phyloP scores from a whole-genome alignment of 2,329 filamentous ascomycete species.

The Alternaria burnsii region DNA sequence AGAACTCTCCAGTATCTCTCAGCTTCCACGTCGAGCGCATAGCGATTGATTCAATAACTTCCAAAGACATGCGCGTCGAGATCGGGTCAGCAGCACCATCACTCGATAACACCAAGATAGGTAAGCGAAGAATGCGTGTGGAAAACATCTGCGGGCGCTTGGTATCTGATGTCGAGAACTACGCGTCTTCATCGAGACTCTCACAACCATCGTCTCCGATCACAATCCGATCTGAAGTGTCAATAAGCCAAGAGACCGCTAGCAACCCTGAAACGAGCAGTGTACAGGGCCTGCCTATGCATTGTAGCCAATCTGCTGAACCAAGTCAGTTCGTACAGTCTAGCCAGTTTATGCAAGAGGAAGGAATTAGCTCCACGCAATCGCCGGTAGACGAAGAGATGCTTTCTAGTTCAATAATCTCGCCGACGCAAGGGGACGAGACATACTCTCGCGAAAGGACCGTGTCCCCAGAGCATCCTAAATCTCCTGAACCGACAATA shows the following conservation, averaged over 20 bases:
- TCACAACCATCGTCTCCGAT: slow-evolving; percentile 68
- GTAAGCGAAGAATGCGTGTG: slow-evolving; percentile 72
- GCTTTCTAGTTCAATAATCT: slow-evolving; percentile 2
- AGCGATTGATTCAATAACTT: slow-evolving; percentile 69
- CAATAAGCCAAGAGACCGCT: slow-evolving; percentile 25
- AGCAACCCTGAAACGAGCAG: slow-evolving; percentile 32
- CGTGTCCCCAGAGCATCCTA: slow-evolving; percentile 3
- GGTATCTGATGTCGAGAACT: slow-evolving; percentile 73
- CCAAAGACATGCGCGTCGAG: slow-evolving; percentile 37
- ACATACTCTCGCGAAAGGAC: slow-evolving; percentile 6
- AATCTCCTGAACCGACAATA: slow-evolving; percentile 12
- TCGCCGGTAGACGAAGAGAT: slow-evolving; percentile 1
- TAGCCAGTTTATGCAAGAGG: slow-evolving; percentile 1
- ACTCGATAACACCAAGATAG: slow-evolving; percentile 60
- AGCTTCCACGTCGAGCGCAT: slow-evolving; percentile 71
- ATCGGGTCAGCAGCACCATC: slow-evolving; percentile 22
- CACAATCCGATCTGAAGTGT: slow-evolving; percentile 56
- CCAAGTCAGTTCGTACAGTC: not conserved
- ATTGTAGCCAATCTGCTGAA: not conserved
- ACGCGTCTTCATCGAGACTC: slow-evolving; percentile 67
- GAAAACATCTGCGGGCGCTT: slow-evolving; percentile 70
- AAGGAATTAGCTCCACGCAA: slow-evolving; percentile 2
- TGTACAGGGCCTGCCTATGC: not conserved
- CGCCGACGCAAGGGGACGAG: slow-evolving; percentile 6
- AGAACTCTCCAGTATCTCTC: slow-evolving; percentile 66